Evolutionary conservation across 257 asterid species (phyloP).

Genomic region (Rubia yunnanensis): DNA sequence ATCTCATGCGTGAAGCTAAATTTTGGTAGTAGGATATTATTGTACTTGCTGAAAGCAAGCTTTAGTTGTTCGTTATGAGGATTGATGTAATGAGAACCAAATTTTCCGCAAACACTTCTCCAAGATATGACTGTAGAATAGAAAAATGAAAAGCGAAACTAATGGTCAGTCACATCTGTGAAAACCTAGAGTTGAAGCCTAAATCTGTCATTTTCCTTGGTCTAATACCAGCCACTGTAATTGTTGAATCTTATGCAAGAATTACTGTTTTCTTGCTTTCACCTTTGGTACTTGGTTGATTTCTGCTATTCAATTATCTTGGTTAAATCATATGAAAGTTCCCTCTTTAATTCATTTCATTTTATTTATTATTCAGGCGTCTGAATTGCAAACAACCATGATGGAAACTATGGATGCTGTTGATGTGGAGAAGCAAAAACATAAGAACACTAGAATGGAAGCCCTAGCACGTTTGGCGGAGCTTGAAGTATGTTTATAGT

Average conservation of each 20-base stretch:
- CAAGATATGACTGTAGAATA: neutral
- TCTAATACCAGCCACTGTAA: neutral
- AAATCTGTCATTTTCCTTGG: neutral
- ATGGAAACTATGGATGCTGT: conserved; percentile 97
- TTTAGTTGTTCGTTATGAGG: neutral
- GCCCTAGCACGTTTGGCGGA: conserved; percentile 64
- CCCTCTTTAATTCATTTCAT: neutral
- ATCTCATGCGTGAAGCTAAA: neutral
- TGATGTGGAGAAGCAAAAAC: conserved; percentile 89
- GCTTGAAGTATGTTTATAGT: conserved; percentile 50
- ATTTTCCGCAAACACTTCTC: neutral
- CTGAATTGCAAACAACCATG: conserved; percentile 78
- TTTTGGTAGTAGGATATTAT: conserved; percentile 1
- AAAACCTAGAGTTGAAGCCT: neutral
- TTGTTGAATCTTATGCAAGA: neutral
- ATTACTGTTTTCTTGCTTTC: neutral
- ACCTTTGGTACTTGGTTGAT: neutral
- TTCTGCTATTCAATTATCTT: neutral
- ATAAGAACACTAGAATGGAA: conserved; percentile 90
- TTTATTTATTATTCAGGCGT: conserved; percentile 46
- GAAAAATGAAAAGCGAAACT: neutral
- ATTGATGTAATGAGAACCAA: neutral
- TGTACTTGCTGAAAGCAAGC: neutral
- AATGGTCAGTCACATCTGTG: neutral
- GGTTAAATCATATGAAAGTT: neutral